Evolutionary conservation across 2,329 filamentous ascomycete genomes (phyloP), one percentile per base, ranked within the genome.

Genomic region (Cladosporium sp.): DNA sequence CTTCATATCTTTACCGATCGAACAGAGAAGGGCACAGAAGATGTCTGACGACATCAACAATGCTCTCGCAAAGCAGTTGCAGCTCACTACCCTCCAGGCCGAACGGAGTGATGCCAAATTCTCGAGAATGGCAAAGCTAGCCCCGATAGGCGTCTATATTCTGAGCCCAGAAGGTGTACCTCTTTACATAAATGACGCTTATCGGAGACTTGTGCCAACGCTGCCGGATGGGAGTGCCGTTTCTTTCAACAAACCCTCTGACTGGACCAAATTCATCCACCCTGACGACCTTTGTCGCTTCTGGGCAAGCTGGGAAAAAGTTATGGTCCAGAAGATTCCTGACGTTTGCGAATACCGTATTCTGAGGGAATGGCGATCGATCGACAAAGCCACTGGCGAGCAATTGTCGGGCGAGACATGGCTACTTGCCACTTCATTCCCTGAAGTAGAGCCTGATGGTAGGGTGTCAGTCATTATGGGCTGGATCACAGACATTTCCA

Each of bases 1-100:
- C 4, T 74, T 78, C 3, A 76, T 81, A 13, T 73, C 77, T 5
- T 61, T 81, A 2, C 77, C 79, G 3, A 75, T 80, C 60, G 73
- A 75, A 51, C 71, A 75, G 58, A 69, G 71, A 16, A 68, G 72
- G 14, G 72, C 71, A 21, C 73, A 69, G 71, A 77, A 67, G 72
- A 77, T 70, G 68, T 77, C 67, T 58, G 73, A 70, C 70, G 77
- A 72, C 68, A 76, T 71, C 66, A 78, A 73, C 72, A 73, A 76
- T 54, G 74, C 77, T n/a, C 71, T 76, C 1, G 72, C 78, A 43
- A 76, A 75, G 65, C 73, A 77, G 63, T 66, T 79, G 11, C 70
- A 71, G 11, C 58, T 74, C 13, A 73, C 70, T 8, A 74, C 72
- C 32, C 59, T 62, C 5, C 59, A 62, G 54, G 61, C 67, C 4